Conservation (phyloP, 2,329 filamentous ascomycete genomes). For the Lasiodiplodia hormozganensis region DNA sequence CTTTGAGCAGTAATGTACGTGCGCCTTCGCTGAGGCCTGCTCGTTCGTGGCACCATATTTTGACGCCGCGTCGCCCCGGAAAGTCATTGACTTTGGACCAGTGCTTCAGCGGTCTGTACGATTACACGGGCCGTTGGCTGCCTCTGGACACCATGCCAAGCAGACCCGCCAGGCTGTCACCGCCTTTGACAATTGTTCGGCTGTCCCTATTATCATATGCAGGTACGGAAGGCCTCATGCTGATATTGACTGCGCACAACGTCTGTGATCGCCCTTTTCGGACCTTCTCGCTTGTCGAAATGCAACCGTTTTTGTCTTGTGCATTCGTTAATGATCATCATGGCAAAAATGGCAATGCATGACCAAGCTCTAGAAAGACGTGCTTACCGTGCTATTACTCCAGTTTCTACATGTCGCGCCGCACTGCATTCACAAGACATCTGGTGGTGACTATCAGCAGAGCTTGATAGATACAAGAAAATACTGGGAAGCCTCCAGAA, state of each 20-base stretch:
- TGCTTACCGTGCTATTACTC: neutral
- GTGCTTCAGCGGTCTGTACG: conserved; percentile 12
- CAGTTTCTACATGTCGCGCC: neutral
- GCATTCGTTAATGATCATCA: neutral
- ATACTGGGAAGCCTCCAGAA: neutral
- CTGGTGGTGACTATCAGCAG: neutral
- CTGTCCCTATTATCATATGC: conserved; percentile 5
- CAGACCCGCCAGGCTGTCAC: conserved; percentile 16
- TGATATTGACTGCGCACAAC: neutral
- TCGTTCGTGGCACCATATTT: neutral
- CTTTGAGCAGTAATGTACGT: neutral
- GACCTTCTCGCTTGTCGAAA: neutral
- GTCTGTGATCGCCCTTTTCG: neutral
- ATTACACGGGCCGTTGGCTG: conserved; percentile 3
- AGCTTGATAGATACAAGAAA: neutral
- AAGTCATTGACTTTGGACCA: neutral
- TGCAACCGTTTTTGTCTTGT: neutral
- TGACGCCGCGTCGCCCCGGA: conserved; percentile 6
- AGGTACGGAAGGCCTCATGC: neutral
- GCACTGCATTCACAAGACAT: neutral
- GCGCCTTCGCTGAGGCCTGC: neutral
- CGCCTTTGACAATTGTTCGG: conserved; percentile 12
- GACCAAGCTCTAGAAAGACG: neutral
- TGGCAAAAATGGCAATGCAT: neutral
- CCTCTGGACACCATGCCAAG: conserved; percentile 19